Evolutionary conservation across 2,329 filamentous ascomycete species (phyloP), one percentile per base, ranked within the genome.

Genomic region (Cladorrhinum sp.): DNA sequence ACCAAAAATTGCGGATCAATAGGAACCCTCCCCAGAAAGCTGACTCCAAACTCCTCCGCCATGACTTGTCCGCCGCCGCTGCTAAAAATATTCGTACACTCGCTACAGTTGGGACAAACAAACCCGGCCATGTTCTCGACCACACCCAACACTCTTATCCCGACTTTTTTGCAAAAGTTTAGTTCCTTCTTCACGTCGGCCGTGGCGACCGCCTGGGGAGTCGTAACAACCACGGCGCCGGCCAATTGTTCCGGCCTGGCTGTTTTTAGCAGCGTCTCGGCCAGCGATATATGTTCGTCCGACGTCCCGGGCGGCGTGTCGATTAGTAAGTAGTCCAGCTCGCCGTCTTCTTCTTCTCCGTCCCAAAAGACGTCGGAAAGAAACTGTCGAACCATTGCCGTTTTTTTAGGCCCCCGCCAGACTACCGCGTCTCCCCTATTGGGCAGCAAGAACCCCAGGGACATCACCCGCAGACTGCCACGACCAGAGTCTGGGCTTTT

Each of bases 341-440:
- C n/a, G n/a, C n/a, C n/a, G n/a, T n/a, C n/a, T n/a, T n/a, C n/a
- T 28, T 28, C 26, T 28, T 28, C 26, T 23, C 88, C 84, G 58
- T 86, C 84, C 95, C 95, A 98, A 28, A 91, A 82, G 3, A 97
- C 93, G 71, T 97, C 93, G 1, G 90, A 89, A 26, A 99, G 80
- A 72, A 99, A 99, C 74, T 99, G 95, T 46, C 93, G 87, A 61
- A 99, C 92, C 95, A 99, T 99, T 55, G 95, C 95, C 3, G 95
- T 99, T 79, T 99, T 99, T 77, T 99, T 99, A 2, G 95, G 95
- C 0, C 95, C 95, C 57, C 95, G 86, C 95, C 95, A 99, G 42
- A 99, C 95, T 0, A 99, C 93, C 0, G 95, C 94, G 69, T 97
- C 92, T 64, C 90, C 91, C 68, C 94, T 82, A 63, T 87, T 85